These are phyloP conservation scores for Ambispora gerdemannii DNA, from an alignment of 192 early-diverging fungal genomes.

Conservation along the genomic window DNA sequence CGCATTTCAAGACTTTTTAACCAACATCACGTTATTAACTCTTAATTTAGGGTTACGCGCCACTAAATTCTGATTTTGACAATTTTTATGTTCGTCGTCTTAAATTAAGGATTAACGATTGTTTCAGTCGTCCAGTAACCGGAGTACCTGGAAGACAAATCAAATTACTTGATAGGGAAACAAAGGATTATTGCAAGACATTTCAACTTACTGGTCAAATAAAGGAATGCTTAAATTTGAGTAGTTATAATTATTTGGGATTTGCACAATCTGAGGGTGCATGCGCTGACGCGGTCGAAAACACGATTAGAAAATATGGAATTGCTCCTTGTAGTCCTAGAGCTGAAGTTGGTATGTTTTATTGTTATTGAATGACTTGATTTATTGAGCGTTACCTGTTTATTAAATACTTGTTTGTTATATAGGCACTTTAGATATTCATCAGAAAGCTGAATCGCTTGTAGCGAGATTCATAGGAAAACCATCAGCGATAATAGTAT, in stretches of 20 bases:
- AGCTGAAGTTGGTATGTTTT: constrained; percentile 64
- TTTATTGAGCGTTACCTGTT: background rate
- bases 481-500: constrained; percentile 81
- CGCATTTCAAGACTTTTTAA: too few species aligned
- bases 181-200: constrained; percentile 77
- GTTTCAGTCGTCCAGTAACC: constrained; percentile 92
- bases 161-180: constrained; percentile 81
- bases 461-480: constrained; percentile 89
- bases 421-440: constrained; percentile 47
- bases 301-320: constrained; percentile 68
- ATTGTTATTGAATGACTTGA: background rate
- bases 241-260: constrained; percentile 97
- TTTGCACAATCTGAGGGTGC: constrained; percentile 92
- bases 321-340: constrained; percentile 64
- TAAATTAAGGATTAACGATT: constrained; percentile 78
- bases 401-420: background rate
- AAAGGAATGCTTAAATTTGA: constrained; percentile 83
- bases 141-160: constrained; percentile 87
- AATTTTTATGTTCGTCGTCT: constrained; percentile 92
- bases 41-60: constrained; percentile 76
- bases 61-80: constrained; percentile 93
- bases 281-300: constrained; percentile 91
- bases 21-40: background rate
- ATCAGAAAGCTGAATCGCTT: constrained; percentile 75
- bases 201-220: constrained; percentile 82